Base-by-base conservation (phyloP, 345 rosid species). In the Acer negundo region DNA sequence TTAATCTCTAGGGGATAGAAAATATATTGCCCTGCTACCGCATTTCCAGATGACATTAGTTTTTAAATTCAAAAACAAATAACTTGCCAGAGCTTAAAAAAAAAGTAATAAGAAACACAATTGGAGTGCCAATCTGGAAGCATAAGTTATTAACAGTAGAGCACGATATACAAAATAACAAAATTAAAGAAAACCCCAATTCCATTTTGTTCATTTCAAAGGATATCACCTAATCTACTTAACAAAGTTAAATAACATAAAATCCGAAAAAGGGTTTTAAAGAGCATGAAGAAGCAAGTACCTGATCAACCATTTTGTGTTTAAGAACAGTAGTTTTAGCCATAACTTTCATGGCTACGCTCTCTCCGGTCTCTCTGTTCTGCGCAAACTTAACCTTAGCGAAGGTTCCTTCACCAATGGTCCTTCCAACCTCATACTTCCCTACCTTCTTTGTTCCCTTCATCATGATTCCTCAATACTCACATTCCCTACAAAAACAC, bases 301-400 rank as follows among this genome's bases (percentile, higher is more conserved):
- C 99, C 98, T 96, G 97, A 84, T 92, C 97, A 84, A 85, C 93
- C 99, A 95, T 92, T 78, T 69, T 87, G 77, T 93, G 92, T 90
- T 86, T 89, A 49, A 95, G 93, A 80, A 95, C 86, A 83, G 93
- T 88, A 81, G 82, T 81, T 85, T 95, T 95, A 61, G 92, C 91
- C 91, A 95, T 35, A 38, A 93, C 83, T 82, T 95, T 95, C 76
- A 95, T 81, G 83, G 99, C 99, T 22, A 95, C 96, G 24, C 85
- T 82, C 73, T 85, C 94, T 58, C 99, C 96, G 2, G 92, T 88
- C 42, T 88, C 96, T 28, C 59, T 75, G 78, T 93, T 90, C 81
- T 58, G 84, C 1, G 98, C 99, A 75, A 91, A 95, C 87, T 92
- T 95, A 63, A 95, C 99, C 87, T 95, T 95, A 13, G 99, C 98